Base-by-base conservation (phyloP, 2,329 filamentous ascomycete species). In the Karstenula rhodostoma region DNA sequence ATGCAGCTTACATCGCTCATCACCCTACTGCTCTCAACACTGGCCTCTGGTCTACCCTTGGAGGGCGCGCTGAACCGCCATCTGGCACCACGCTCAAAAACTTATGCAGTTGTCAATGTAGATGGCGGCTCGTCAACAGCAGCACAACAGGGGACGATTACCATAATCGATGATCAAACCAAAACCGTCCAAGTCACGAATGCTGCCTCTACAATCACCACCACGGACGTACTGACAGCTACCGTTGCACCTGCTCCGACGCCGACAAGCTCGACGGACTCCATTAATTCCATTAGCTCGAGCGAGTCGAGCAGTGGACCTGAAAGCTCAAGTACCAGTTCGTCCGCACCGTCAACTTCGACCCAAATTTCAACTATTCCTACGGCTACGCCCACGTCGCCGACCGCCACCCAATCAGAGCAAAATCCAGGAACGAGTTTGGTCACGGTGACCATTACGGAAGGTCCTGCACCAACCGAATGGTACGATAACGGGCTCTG, bases 401-500 rank as follows among this genome's bases (percentile, higher is more conserved):
- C 60, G 29, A 56, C 43, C 10, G 64, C 68, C 15, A 19, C 47
- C 17, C 63, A 54, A 25, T 56, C 70, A 22, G 60, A 61, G 1
- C 46, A 59, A 48, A 71, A 62, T 6, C 64, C 66, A 8, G 67
- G 66, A 60, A 67, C 73, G 1, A 70, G 70, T 32, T 62, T 76
- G 37, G 62, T 75, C 9, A 75, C 73, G 15, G 64, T 77, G 37
- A 73, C 72, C 2, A 62, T 74, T 15, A 71, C 74, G 2, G 61
- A 67, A 25, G 59, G 66, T 10, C 61, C 64, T 8, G 67, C 58
- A 9, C 68, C 77, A 9, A 77, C 74, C 2, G 65, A 74, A 35
- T 81, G 78, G 69, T 82, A 82, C 58, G 80, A 82, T 58, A 67
- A 80, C 54, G 80, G 80, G n/a, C 65, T 79, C 67, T 82, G 80